Percentiles rank a stretch among this genome's conserved stretches.
Evolutionary conservation across 345 rosid species (phyloP).

Genomic region (Trapa bicornis): DNA sequence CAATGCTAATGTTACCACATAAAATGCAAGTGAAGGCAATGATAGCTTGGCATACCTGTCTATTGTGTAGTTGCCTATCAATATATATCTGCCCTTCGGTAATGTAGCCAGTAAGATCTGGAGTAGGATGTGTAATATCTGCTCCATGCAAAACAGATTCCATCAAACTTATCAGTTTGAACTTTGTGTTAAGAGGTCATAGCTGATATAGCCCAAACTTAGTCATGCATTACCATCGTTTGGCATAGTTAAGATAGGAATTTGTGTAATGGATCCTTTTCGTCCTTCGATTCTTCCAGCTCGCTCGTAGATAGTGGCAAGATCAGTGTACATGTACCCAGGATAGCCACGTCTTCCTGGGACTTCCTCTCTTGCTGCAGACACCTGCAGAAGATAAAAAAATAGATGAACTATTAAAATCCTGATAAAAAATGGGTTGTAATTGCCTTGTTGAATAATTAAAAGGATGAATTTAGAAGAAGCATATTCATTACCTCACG

Average conservation of each 20-base stretch:
- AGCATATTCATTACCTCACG: slow-evolving; percentile 56
- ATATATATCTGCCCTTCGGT: slow-evolving; percentile 93
- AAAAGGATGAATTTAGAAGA: neutral
- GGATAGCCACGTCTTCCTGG: slow-evolving; percentile 99
- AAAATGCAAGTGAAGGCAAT: neutral
- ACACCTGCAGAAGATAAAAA: slow-evolving; percentile 45
- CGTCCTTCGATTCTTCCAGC: slow-evolving; percentile 98
- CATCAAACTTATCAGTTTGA: slow-evolving; percentile 1
- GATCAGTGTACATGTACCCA: slow-evolving; percentile 98
- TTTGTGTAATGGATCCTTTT: slow-evolving; percentile 94
- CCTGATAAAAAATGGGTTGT: neutral
- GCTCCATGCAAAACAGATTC: slow-evolving; percentile 12
- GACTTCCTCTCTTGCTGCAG: slow-evolving; percentile 99
- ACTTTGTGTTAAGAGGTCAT: slow-evolving; percentile 1
- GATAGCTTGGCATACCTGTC: slow-evolving; percentile 40
- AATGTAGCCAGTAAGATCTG: slow-evolving; percentile 98
- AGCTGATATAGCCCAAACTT: neutral
- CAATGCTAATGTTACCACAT: neutral
- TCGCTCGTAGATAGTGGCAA: slow-evolving; percentile 94
- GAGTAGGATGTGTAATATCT: slow-evolving; percentile 98
- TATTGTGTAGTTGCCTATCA: slow-evolving; percentile 75
- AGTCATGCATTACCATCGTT: slow-evolving; percentile 58
- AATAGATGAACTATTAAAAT: neutral
- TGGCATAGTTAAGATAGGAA: slow-evolving; percentile 98
- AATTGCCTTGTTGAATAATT: too few relatives aligned